Conservation (phyloP, 192 early-diverging fungal species). For the Phycomyces blakesleeanus region DNA sequence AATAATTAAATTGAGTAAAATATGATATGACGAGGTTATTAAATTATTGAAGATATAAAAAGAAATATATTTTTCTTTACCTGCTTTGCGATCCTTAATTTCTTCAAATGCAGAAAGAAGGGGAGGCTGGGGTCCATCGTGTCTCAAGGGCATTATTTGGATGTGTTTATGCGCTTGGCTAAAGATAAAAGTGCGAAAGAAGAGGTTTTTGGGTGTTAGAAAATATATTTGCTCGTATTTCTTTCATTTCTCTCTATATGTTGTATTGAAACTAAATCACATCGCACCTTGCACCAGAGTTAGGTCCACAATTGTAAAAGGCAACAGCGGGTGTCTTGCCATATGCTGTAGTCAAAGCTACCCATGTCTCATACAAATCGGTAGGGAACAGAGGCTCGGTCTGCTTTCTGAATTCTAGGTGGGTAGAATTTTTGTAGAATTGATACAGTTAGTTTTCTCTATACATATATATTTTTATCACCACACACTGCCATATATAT, state of each 20-base stretch:
- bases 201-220: background rate
- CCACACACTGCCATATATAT: no score
- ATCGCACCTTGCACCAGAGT: slow-evolving; percentile 48
- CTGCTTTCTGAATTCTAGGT: slow-evolving; percentile 48
- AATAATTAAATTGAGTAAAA: no score
- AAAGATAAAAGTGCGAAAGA: background rate
- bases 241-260: background rate
- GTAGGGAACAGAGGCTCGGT: slow-evolving; percentile 42
- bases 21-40: background rate
- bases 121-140: slow-evolving; percentile 28
- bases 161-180: slow-evolving; percentile 59
- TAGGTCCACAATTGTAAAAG: slow-evolving; percentile 56
- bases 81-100: slow-evolving; percentile 32
- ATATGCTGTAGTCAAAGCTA: slow-evolving; percentile 27
- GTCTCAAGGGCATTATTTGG: slow-evolving; percentile 46
- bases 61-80: slow-evolving; percentile 22
- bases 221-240: no score
- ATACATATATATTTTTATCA: no score
- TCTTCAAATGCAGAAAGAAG: slow-evolving; percentile 38
- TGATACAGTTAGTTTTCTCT: no score
- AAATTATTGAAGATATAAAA: background rate
- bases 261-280: background rate
- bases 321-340: slow-evolving; percentile 29
- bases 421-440: background rate
- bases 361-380: slow-evolving; percentile 44